phyloP scores from a whole-genome alignment of 1,284 basidiomycete species.

The Chalciporus sp. region DNA sequence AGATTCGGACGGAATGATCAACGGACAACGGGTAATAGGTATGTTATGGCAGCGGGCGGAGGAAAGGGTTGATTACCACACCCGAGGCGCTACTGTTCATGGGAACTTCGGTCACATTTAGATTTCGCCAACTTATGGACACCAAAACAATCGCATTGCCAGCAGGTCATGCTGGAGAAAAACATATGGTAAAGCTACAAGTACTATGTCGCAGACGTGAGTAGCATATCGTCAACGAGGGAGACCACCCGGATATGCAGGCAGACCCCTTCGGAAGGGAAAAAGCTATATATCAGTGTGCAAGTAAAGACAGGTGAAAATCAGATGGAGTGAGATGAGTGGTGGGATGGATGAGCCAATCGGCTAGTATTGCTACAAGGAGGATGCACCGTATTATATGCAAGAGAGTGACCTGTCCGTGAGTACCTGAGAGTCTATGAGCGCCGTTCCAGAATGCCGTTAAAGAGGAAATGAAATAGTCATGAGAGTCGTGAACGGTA shows the following conservation, averaged over 20 bases:
- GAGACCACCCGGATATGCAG: conserved; percentile 1
- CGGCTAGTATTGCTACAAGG: conserved; percentile 20
- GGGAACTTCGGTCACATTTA: too few species aligned
- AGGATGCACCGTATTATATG: conserved; percentile 4
- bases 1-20: too few species aligned
- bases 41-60: too few species aligned
- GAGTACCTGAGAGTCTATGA: conserved; percentile 4
- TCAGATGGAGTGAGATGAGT: background rate
- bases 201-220: background rate
- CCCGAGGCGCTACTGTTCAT: too few species aligned
- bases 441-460: conserved; percentile 1
- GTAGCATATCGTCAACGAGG: background rate
- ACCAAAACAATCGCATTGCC: background rate
- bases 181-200: background rate
- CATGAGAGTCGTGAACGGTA: conserved; percentile 6
- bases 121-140: too few species aligned
- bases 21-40: too few species aligned
- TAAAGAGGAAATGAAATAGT: background rate
- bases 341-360: too few species aligned
- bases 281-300: background rate
- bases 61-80: too few species aligned
- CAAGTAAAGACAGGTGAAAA: conserved; percentile 1
- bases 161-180: background rate
- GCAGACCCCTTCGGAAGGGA: background rate
- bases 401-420: conserved; percentile 1